Evolutionary conservation across 2,329 filamentous ascomycete genomes (phyloP), one percentile per base, ranked within the genome.

Genomic region (Cladophialophora carrionii): DNA sequence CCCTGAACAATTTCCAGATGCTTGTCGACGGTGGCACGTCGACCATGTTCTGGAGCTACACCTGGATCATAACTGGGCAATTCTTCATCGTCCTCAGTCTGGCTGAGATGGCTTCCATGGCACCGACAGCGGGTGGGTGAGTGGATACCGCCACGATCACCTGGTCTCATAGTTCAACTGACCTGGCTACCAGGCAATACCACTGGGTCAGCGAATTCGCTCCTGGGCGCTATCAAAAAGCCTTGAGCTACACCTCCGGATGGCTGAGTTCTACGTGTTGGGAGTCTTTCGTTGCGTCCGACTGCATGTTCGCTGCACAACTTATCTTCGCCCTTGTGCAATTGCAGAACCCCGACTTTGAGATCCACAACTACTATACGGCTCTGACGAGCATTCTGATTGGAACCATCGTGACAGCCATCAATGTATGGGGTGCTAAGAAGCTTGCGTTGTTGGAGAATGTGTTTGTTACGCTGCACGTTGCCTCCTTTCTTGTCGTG

Each of bases 51-150:
- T 76, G 73, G 64, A 71, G 73, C 0, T 78, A 73, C 59, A 65
- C 78, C 5, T 76, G 75, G 72, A 76, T 88, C 31, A 78, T 89
- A 24, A 86, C 93, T 5, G 88, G 90, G 0, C 84, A 89, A 29
- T 89, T 90, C 8, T 88, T 87, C 29, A 82, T 93, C 20, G 73
- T 78, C 34, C 69, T 70, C 20, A 77, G 76, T 5, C 80, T 94
- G 72, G 85, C 89, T 0, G 91, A 96, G 75, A 82, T 92, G 77
- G 75, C 76, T 7, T 77, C 76, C 0, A 80, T 79, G 65, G 83
- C 83, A 2, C 85, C 84, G 0, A 87, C 83, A 0, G 80, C 81
- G 4, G 84, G 65, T 1, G 65, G 57, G n/a, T 43, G 37, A 43
- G 37, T 43, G 37, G 14, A 43, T n/a, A n/a, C 37, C 6, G 37